These are phyloP conservation scores for Suhomyces kilbournensis DNA, from an alignment of 805 yeast species.

Conservation along the genomic window DNA sequence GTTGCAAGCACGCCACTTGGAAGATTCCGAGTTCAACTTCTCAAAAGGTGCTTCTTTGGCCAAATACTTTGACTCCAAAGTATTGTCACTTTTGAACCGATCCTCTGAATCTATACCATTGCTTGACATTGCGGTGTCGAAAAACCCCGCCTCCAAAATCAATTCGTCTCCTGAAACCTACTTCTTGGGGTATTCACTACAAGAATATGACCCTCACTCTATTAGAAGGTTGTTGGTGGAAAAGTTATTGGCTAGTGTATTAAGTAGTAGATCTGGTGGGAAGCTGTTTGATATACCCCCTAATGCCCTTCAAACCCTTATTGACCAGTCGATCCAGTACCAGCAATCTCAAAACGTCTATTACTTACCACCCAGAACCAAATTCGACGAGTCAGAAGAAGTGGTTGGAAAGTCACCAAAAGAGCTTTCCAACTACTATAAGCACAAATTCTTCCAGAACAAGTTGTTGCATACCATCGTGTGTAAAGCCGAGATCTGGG, in stretches of 20 bases:
- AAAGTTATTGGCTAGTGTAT: conserved; percentile 3
- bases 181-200: not conserved
- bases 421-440: conserved; percentile 5
- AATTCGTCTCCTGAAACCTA: not conserved
- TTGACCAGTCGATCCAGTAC: conserved; percentile 20
- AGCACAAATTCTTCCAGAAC: conserved; percentile 41
- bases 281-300: conserved; percentile 16
- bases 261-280: conserved; percentile 4
- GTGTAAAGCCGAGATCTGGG: conserved; percentile 77
- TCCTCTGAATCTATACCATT: conserved; percentile 17
- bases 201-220: not conserved
- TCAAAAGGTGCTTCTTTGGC: not conserved
- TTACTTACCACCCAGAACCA: conserved; percentile 27
- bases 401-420: not conserved
- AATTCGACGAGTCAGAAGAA: not conserved
- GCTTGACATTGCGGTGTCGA: not conserved
- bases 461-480: conserved; percentile 44
- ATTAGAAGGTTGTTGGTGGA: conserved; percentile 8
- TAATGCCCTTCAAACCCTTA: conserved; percentile 20
- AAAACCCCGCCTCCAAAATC: not conserved
- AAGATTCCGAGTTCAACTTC: conserved; percentile 7
- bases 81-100: conserved; percentile 14
- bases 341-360: conserved; percentile 24
- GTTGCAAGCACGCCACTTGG: conserved; percentile 3
- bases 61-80: not conserved